A percentile compares a stretch with the other conserved stretches of the same genome.
Evolutionary conservation across 2,329 filamentous ascomycete genomes (phyloP).

Genomic region (Elsinoe ampelina): DNA sequence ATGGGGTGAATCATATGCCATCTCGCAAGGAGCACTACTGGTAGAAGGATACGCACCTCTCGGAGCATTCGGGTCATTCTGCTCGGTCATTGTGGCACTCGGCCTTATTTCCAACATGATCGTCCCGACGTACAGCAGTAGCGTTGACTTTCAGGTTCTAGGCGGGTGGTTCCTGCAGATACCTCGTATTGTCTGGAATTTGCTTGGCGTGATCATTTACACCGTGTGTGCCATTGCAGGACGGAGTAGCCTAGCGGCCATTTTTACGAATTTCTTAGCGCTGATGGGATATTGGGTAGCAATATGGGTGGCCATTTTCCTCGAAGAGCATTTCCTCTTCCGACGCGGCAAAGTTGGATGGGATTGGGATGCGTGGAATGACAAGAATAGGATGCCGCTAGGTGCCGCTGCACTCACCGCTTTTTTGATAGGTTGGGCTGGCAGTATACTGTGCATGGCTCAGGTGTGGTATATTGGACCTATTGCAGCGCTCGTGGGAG

Average conservation of each 20-base stretch:
- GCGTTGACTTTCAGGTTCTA: conserved; percentile 60
- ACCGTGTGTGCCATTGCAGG: conserved; percentile 57
- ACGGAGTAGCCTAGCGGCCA: conserved; percentile 49
- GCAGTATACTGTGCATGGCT: conserved; percentile 54
- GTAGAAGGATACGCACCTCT: conserved; percentile 53
- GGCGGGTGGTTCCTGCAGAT: conserved; percentile 49
- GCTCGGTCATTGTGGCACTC: conserved; percentile 54
- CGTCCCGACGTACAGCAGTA: conserved; percentile 54
- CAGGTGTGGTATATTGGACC: conserved; percentile 62
- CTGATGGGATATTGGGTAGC: conserved; percentile 63
- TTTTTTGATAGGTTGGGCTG: conserved; percentile 53
- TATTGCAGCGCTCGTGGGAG: conserved; percentile 48
- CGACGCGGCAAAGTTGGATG: conserved; percentile 40
- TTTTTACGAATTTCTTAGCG: conserved; percentile 61
- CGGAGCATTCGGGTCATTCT: conserved; percentile 56
- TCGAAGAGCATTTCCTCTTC: conserved; percentile 56
- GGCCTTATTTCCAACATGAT: conserved; percentile 59
- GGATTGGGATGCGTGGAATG: conserved; percentile 54
- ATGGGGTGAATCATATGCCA: conserved; percentile 50
- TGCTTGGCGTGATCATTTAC: conserved; percentile 51
- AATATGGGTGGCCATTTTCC: conserved; percentile 54
- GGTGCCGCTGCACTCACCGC: conserved; percentile 53
- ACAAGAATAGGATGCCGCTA: conserved; percentile 48
- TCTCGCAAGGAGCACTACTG: conserved; percentile 55
- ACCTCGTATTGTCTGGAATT: conserved; percentile 58